These are phyloP conservation scores for Ceratobasidium sp. DNA, from an alignment of 1,284 basidiomycete species.

Conservation along the genomic window DNA sequence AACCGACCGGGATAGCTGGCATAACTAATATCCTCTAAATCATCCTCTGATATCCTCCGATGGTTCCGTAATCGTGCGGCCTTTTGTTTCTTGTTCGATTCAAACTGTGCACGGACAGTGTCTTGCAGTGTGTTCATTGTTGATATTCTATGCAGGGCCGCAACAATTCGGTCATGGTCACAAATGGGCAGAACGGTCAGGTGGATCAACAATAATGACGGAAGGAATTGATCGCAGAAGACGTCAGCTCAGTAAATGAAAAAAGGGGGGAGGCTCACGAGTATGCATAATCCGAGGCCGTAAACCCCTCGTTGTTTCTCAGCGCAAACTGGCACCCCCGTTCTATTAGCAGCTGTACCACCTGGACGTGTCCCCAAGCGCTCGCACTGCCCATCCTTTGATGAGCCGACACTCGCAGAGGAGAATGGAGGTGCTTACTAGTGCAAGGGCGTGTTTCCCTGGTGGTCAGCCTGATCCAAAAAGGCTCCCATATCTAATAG, in stretches of 20 bases:
- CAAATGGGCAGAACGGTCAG: conserved; percentile 3
- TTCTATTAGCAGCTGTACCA: conserved; percentile 86
- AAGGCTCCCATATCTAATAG: conserved; percentile 87
- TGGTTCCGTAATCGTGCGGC: conserved; percentile 47
- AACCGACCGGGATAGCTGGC: conserved; percentile 9
- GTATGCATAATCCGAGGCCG: conserved; percentile 89
- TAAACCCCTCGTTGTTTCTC: conserved; percentile 89
- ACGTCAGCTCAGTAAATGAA: conserved; percentile 24
- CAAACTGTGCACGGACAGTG: conserved; percentile 72
- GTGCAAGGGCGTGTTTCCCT: conserved; percentile 91
- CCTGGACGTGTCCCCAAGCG: conserved; percentile 81
- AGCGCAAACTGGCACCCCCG: conserved; percentile 80
- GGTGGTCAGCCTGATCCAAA: conserved; percentile 82
- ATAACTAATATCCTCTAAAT: conserved; percentile 38
- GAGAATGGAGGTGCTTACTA: conserved; percentile 63
- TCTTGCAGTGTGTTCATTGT: conserved; percentile 76
- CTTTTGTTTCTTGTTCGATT: conserved; percentile 63
- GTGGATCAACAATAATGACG: not conserved
- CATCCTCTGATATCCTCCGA: conserved; percentile 44
- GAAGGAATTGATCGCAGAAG: not conserved
- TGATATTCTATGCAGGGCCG: conserved; percentile 58
- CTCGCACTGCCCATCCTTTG: conserved; percentile 65
- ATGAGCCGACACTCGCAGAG: conserved; percentile 39
- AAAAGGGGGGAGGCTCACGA: conserved; percentile 60
- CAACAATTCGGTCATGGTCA: conserved; percentile 6